A percentile compares a stretch with the other conserved stretches of the same genome.
Conservation (phyloP, 108 stramenopile species). For the Heterococcus sp. region DNA sequence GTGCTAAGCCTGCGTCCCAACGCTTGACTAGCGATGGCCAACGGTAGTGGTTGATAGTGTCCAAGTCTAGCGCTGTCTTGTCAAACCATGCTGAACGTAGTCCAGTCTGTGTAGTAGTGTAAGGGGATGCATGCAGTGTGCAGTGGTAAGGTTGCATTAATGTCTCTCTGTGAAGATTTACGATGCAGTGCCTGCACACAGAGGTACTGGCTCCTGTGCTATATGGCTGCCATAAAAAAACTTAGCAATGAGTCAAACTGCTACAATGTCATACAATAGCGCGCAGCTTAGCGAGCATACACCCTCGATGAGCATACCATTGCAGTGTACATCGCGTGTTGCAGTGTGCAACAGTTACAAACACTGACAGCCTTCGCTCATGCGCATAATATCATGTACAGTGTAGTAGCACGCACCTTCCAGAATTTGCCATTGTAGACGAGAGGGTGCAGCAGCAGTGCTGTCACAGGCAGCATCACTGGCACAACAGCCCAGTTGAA, state of each 20-base stretch:
- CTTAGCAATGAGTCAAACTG: background rate
- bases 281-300: too few species aligned
- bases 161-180: background rate
- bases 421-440: background rate
- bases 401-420: too few species aligned
- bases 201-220: background rate
- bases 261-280: background rate
- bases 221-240: background rate
- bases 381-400: too few species aligned
- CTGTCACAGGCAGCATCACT: background rate
- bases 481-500: background rate
- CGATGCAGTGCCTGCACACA: background rate
- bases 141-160: background rate
- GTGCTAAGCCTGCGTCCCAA: constrained; percentile 33
- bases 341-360: too few species aligned
- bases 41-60: constrained; percentile 38
- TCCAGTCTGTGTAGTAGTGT: background rate
- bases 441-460: background rate
- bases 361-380: too few species aligned
- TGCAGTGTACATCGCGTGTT: too few species aligned
- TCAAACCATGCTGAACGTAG: constrained; percentile 6
- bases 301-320: too few species aligned
- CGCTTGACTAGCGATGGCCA: constrained; percentile 21
- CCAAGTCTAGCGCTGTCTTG: constrained; percentile 6
- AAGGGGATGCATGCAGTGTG: background rate